Evolutionary conservation across 768 basidiomycete species (phyloP), one percentile per base, ranked within the genome.

Genomic region (Neoboletus magnificus): DNA sequence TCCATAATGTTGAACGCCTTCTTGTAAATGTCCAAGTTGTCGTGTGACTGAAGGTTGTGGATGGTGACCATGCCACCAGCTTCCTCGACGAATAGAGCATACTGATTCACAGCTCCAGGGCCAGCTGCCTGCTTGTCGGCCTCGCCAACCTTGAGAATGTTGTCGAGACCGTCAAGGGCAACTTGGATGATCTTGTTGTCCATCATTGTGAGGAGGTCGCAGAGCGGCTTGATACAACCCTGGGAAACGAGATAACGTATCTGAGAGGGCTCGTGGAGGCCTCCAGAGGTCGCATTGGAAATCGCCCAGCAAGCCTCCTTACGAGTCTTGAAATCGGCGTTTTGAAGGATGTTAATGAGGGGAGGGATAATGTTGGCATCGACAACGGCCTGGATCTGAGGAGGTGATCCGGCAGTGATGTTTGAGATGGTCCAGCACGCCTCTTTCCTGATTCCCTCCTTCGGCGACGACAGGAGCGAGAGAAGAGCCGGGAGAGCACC

Each of bases 281-380:
- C 97, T 60, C 97, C 97, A 37, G 95, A 97, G 23, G 97, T 99
- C 7, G 97, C 97, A 73, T 99, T 99, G 40, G 94, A 97, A 64
- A 99, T 93, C 11, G 97, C 97, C 97, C 97, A 99, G 78, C 95
- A 99, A 2, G 97, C 97, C 74, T 99, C 97, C 76, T 99, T 99
- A 72, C 92, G 87, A 44, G 97, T 98, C 80, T 98, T 98, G 82
- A 99, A 98, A 75, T 99, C 97, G 49, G 96, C 96, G 66, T 97
- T 87, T 68, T 87, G 86, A 53, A 99, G 87, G 65, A 98, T 98
- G 77, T 98, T 97, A 80, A 99, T 95, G 59, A 99, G 86, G 57
- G 96, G 96, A 48, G 96, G 96, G 56, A 98, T 86, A 67, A 99
- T 94, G 68, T 98, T 94, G 69, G 97, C 97, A 64, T 99, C 97